Conservation (phyloP, 2,329 filamentous ascomycete genomes). For the Boeremia lycopersici region DNA sequence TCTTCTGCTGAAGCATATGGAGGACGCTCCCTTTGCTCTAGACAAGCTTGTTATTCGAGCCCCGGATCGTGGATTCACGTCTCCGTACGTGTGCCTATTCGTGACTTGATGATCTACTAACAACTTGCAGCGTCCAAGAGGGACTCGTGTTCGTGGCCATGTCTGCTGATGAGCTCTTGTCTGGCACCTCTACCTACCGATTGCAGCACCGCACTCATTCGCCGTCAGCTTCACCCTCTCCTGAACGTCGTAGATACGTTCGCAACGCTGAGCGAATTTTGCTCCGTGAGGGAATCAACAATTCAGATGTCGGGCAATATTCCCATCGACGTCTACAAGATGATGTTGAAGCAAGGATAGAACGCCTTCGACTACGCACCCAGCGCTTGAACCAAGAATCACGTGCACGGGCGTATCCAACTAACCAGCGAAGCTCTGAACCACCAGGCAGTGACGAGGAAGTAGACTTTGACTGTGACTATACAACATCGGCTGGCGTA, state of each 20-base stretch:
- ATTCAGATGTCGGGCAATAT: conserved; percentile 41
- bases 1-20: conserved; percentile 81
- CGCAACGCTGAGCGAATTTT: conserved; percentile 39
- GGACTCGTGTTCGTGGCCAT: conserved; percentile 92
- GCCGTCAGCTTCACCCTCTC: conserved; percentile 33
- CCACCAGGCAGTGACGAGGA: conserved; percentile 27
- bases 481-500: conserved; percentile 34
- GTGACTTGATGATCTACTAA: conserved; percentile 39
- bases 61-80: conserved; percentile 79
- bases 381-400: conserved; percentile 17
- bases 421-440: conserved; percentile 9
- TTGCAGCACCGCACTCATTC: conserved; percentile 61
- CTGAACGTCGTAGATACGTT: conserved; percentile 28
- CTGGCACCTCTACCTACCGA: conserved; percentile 74
- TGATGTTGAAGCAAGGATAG: conserved; percentile 35
- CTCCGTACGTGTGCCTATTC: conserved; percentile 69
- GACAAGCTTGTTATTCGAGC: conserved; percentile 89
- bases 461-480: conserved; percentile 37
- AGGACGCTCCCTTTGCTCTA: conserved; percentile 78
- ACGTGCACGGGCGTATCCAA: background rate
- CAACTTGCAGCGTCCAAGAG: conserved; percentile 72
- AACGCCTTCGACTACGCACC: conserved; percentile 32
- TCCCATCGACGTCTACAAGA: conserved; percentile 33
- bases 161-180: conserved; percentile 76
- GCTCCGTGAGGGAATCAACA: conserved; percentile 42